Conservation (phyloP, 495 filamentous ascomycete species). For the Elaphomyces granulatus region DNA sequence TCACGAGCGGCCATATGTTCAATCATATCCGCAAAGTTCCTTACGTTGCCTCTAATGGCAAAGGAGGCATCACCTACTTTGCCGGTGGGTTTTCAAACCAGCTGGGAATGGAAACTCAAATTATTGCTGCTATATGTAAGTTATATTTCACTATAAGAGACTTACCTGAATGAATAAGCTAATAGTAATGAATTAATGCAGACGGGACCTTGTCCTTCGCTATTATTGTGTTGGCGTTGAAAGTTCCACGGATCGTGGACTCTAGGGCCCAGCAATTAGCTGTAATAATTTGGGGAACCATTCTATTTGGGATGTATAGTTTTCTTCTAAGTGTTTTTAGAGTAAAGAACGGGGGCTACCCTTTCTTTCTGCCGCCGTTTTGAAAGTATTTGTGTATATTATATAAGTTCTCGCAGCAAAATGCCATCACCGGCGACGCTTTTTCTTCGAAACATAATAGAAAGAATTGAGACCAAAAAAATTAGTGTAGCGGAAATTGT, state of each 20-base stretch:
- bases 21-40: constrained; percentile 95
- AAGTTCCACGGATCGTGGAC: constrained; percentile 76
- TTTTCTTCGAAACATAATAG: neutral
- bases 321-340: constrained; percentile 89
- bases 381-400: constrained; percentile 23
- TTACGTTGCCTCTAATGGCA: constrained; percentile 80
- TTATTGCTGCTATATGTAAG: constrained; percentile 92
- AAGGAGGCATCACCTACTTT: constrained; percentile 81
- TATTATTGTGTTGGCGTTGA: constrained; percentile 76
- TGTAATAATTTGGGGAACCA: constrained; percentile 64
- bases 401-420: neutral
- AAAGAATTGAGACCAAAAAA: no score
- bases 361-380: constrained; percentile 88
- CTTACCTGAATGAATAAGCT: no score
- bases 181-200: constrained; percentile 29
- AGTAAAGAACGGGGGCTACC: constrained; percentile 88
- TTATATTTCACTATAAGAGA: no score
- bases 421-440: neutral
- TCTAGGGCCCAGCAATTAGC: constrained; percentile 63
- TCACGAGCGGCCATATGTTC: constrained; percentile 97
- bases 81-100: constrained; percentile 91
- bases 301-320: constrained; percentile 77
- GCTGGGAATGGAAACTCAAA: constrained; percentile 91
- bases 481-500: no score
- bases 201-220: constrained; percentile 89